A percentile compares a stretch with the other conserved stretches of the same genome.
Conservation (phyloP, 1,284 basidiomycete species). For the Pyrrhoderma lamaoense region DNA sequence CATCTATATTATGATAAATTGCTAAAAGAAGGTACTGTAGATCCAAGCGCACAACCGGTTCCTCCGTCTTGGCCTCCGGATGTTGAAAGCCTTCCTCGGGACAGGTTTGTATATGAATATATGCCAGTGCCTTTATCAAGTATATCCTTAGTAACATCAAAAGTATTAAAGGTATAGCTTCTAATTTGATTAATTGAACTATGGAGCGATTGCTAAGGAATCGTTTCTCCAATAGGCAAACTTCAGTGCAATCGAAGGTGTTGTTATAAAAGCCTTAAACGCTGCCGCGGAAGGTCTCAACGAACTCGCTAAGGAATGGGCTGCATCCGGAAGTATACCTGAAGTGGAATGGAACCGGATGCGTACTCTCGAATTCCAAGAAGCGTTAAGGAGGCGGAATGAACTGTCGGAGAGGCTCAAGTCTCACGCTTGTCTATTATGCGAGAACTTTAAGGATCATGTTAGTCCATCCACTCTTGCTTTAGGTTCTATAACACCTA, state of each 20-base stretch:
- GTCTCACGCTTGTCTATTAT: conserved; percentile 46
- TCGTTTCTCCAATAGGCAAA: conserved; percentile 49
- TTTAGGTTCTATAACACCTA: neutral
- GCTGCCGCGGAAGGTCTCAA: conserved; percentile 45
- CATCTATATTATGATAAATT: conserved; percentile 2
- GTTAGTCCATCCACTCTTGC: conserved; percentile 20
- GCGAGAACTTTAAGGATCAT: conserved; percentile 56
- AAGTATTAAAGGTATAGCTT: conserved; percentile 61
- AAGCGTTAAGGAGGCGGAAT: conserved; percentile 61
- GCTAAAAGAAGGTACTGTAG: conserved; percentile 34
- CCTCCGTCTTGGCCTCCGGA: conserved; percentile 72
- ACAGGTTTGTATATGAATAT: conserved; percentile 65
- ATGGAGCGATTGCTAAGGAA: neutral
- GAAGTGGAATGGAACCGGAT: conserved; percentile 85
- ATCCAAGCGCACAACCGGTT: conserved; percentile 51
- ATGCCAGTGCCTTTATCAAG: conserved; percentile 63
- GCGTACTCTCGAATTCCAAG: conserved; percentile 89
- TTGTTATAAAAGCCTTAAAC: conserved; percentile 57
- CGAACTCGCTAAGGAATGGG: conserved; percentile 49
- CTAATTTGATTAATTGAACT: conserved; percentile 10
- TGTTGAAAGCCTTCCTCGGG: conserved; percentile 36
- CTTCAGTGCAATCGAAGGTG: conserved; percentile 57
- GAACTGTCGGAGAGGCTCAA: conserved; percentile 38
- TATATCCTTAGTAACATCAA: conserved; percentile 70
- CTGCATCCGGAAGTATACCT: conserved; percentile 39